These are phyloP conservation scores for Histomonas meleagridis DNA, from an alignment of 208 protist genomes.

Conservation along the genomic window DNA sequence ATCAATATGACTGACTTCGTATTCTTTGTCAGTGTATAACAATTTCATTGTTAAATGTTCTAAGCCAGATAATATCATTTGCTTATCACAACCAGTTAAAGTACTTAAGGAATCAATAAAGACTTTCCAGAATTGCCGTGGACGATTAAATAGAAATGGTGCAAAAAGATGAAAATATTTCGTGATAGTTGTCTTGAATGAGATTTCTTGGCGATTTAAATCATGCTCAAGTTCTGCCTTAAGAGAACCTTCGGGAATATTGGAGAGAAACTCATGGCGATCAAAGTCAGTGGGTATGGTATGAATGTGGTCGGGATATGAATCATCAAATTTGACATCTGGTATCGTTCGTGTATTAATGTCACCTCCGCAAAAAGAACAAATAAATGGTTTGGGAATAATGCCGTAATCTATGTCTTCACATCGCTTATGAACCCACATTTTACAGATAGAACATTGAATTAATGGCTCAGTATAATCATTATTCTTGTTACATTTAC, in stretches of 20 bases:
- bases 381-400: neutral
- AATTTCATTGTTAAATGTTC: neutral
- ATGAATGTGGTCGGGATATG: neutral
- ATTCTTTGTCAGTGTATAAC: neutral
- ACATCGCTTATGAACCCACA: slow-evolving; percentile 15
- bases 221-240: neutral
- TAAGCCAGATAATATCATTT: neutral
- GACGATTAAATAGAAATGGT: neutral
- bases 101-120: neutral
- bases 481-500: neutral
- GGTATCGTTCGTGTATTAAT: neutral
- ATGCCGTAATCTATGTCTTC: neutral
- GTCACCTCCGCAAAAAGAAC: neutral
- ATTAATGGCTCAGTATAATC: neutral
- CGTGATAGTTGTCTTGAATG: neutral
- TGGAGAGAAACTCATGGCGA: neutral
- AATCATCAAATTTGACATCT: neutral
- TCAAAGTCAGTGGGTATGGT: neutral
- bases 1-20: neutral
- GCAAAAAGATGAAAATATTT: neutral
- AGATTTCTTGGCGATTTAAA: neutral
- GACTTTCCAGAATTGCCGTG: neutral
- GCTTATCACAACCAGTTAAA: neutral
- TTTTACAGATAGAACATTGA: neutral
- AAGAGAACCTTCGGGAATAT: neutral